A percentile compares a stretch with the other conserved stretches of the same genome.
Evolutionary conservation across 1,284 basidiomycete species (phyloP).

Genomic region (Phellinidium pouzarii): DNA sequence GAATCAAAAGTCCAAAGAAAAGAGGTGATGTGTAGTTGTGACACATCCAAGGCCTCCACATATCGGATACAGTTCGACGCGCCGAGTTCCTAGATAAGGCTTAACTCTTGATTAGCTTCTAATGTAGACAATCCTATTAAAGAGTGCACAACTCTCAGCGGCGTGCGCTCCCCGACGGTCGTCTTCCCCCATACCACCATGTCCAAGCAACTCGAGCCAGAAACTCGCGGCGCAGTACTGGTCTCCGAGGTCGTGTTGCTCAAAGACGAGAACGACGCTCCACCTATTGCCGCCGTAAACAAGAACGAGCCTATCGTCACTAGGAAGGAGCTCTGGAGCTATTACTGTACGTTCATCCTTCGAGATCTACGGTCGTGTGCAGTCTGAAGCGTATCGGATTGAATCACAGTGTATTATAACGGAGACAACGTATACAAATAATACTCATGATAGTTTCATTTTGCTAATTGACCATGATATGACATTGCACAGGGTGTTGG

Average conservation of each 20-base stretch:
- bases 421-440: slow-evolving; percentile 20
- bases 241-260: not conserved
- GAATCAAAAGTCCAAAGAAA: too few relatives aligned
- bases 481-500: slow-evolving; percentile 26
- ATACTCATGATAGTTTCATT: not conserved
- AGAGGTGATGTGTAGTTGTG: too few relatives aligned
- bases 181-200: not conserved
- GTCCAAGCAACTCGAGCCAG: slow-evolving; percentile 10
- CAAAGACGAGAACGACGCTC: not conserved
- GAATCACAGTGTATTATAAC: slow-evolving; percentile 22
- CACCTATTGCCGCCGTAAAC: slow-evolving; percentile 20
- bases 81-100: too few relatives aligned
- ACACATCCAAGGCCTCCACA: too few relatives aligned
- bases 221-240: not conserved
- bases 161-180: too few relatives aligned
- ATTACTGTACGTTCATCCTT: slow-evolving; percentile 48
- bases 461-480: too few relatives aligned
- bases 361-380: too few relatives aligned
- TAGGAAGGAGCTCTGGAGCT: slow-evolving; percentile 62
- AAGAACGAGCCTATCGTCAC: slow-evolving; percentile 52
- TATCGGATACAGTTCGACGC: too few relatives aligned
- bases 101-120: too few relatives aligned
- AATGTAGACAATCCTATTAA: too few relatives aligned
- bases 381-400: too few relatives aligned
- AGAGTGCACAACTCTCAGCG: too few relatives aligned